These are phyloP conservation scores for Aegilops umbellulata DNA, from an alignment of 176 grass and related monocot genomes.

Conservation along the genomic window DNA sequence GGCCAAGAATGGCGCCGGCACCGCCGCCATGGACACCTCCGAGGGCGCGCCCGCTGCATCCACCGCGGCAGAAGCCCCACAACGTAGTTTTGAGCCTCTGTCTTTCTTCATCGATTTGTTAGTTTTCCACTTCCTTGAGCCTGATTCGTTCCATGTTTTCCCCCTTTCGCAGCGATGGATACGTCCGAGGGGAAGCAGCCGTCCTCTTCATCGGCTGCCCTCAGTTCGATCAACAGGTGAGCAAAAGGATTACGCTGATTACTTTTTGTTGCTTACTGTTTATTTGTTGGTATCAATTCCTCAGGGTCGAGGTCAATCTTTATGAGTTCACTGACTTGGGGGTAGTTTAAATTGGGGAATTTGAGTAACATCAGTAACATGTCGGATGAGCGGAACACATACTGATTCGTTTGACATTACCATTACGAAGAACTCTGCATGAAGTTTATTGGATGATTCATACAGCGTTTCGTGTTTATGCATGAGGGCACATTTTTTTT, in stretches of 20 bases:
- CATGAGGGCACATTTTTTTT: not conserved
- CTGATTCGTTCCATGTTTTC: not conserved
- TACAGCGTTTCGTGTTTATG: not conserved
- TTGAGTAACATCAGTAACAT: not conserved
- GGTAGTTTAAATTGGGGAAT: not conserved
- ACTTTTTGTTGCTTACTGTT: not conserved
- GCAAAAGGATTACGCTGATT: not conserved
- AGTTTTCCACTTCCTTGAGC: not conserved
- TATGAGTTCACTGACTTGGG: not conserved
- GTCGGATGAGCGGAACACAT: not conserved
- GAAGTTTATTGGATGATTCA: not conserved
- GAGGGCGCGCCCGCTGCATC: conserved; percentile 22
- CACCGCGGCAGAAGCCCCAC: conserved; percentile 8
- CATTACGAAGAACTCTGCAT: not conserved
- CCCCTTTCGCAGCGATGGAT: conserved; percentile 62
- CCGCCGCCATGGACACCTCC: conserved; percentile 55
- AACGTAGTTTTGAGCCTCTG: conserved; percentile 28
- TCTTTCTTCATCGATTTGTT: not conserved
- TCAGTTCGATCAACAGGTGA: conserved; percentile 63
- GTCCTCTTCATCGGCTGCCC: conserved; percentile 10
- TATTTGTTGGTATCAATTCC: not conserved
- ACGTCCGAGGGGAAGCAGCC: conserved; percentile 41
- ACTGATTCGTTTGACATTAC: not conserved
- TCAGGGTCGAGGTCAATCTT: not conserved
- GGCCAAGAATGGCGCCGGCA: conserved; percentile 28